Conservation (phyloP, 2,329 filamentous ascomycete species). For the Venturia asperata region DNA sequence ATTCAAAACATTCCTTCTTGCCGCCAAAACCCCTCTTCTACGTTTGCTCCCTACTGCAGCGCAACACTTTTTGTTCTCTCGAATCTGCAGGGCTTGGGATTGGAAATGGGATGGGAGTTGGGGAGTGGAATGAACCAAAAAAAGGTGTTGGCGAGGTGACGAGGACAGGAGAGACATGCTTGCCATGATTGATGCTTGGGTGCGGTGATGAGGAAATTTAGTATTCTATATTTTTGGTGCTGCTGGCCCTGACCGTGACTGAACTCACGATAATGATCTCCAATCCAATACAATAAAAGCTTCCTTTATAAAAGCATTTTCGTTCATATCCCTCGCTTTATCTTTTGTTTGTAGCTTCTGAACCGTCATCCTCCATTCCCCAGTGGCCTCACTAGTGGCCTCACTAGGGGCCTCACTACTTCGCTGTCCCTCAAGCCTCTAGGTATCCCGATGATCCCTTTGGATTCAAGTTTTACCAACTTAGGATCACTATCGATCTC, state of each 20-base stretch:
- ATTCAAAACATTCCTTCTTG: neutral
- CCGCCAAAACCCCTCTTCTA: neutral
- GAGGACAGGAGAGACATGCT: neutral
- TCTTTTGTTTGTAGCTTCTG: too few species aligned
- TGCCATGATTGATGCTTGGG: slow-evolving; percentile 9
- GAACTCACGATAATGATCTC: slow-evolving; percentile 3
- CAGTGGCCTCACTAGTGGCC: too few species aligned
- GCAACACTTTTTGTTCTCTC: neutral
- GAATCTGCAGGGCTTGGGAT: neutral
- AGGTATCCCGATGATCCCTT: too few species aligned
- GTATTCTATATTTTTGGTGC: neutral
- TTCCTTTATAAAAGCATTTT: neutral
- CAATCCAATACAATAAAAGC: slow-evolving; percentile 7
- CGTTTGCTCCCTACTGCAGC: neutral
- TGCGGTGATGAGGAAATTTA: slow-evolving; percentile 9
- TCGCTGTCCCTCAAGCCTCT: too few species aligned
- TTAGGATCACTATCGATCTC: too few species aligned
- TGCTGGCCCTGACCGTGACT: neutral
- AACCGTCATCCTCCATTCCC: too few species aligned
- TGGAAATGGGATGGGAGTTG: slow-evolving; percentile 6
- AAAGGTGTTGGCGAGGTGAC: neutral
- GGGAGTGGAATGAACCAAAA: slow-evolving; percentile 6
- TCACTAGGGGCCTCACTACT: too few species aligned
- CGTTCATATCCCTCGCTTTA: neutral
- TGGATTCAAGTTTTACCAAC: too few species aligned